Base-by-base conservation (phyloP, 441 rosid species). In the Arabidopsis hybrid region DNA sequence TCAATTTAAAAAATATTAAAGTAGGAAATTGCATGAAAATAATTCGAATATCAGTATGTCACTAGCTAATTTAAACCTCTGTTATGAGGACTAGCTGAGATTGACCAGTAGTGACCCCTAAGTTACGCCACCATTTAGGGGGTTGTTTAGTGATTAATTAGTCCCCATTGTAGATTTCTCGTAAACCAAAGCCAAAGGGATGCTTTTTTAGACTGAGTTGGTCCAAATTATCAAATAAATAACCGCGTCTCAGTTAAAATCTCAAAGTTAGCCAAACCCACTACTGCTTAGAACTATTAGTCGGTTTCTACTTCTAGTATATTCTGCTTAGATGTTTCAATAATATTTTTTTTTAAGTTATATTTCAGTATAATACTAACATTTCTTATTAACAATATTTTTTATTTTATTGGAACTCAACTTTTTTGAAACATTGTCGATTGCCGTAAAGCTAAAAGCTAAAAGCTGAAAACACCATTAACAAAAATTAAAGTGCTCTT, bases 111-210 rank as follows among this genome's bases (percentile, higher is more conserved):
- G 45, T 39, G 59, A 59, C 18, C 78, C 67, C 40, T 52, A 74
- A 67, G n/a, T 53, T 34, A 61, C 68, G 78, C 57, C 73, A 59
- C 40, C 8, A 21, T 51, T 52, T 42, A 34, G 32, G 72, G 69
- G 36, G 9, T 51, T 51, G 3, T 65, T 47, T 6, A 39, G 43
- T 13, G 34, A 60, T 60, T 32, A 51, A 34, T 34, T 42, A 31
- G 45, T 47, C 40, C 46, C 6, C 12, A n/a, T 8, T 74, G 45
- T 50, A 31, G 18, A 8, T 46, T 59, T 59, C 45, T 40, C 47
- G 21, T 10, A 67, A 51, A 60, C 55, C 29, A 26, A 26, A 26
- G 29, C 40, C 3, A 31, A 0, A 16, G 3, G 46, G 13, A 7
- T 67, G 13, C 14, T 18, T 50, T 58, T 21, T 49, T 58, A 26